Conservation (phyloP, 1,284 basidiomycete species). For the Ustilago loliicola region DNA sequence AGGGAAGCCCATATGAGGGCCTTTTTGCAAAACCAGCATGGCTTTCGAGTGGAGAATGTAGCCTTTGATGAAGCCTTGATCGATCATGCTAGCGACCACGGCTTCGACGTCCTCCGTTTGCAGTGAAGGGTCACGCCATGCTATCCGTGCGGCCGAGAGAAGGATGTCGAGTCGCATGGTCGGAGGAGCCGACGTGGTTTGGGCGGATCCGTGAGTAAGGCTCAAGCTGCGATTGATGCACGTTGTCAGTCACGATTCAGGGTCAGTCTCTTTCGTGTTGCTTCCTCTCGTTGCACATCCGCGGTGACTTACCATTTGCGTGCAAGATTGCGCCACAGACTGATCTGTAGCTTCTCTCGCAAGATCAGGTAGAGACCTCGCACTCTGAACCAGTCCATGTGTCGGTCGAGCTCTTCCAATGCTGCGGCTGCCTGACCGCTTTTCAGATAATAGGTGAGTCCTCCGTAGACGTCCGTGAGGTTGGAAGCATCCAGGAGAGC, state of each 20-base stretch:
- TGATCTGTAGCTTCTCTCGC: conserved; percentile 70
- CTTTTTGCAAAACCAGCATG: conserved; percentile 70
- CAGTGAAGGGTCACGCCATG: conserved; percentile 67
- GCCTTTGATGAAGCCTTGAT: conserved; percentile 72
- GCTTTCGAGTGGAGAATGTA: conserved; percentile 71
- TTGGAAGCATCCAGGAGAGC: conserved; percentile 64
- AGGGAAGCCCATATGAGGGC: conserved; percentile 69
- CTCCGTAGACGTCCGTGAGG: conserved; percentile 57
- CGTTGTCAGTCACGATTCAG: not conserved
- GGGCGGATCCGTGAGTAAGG: conserved; percentile 18
- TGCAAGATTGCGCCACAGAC: conserved; percentile 72
- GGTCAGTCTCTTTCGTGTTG: not conserved
- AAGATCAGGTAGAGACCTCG: conserved; percentile 71
- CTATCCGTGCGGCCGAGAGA: conserved; percentile 63
- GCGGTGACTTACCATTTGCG: conserved; percentile 63
- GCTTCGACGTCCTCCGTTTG: conserved; percentile 71
- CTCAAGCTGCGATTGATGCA: conserved; percentile 7
- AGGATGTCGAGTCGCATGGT: conserved; percentile 65
- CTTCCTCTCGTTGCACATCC: conserved; percentile 3
- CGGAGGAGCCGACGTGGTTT: conserved; percentile 62
- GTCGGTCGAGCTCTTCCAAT: conserved; percentile 61
- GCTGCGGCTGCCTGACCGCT: conserved; percentile 66
- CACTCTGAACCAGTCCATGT: conserved; percentile 67
- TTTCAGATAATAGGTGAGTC: conserved; percentile 55
- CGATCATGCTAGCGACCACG: conserved; percentile 71